Evolutionary conservation across 2,329 filamentous ascomycete genomes (phyloP), one percentile per base, ranked within the genome.

Genomic region (Fusarium brachygibbosum): DNA sequence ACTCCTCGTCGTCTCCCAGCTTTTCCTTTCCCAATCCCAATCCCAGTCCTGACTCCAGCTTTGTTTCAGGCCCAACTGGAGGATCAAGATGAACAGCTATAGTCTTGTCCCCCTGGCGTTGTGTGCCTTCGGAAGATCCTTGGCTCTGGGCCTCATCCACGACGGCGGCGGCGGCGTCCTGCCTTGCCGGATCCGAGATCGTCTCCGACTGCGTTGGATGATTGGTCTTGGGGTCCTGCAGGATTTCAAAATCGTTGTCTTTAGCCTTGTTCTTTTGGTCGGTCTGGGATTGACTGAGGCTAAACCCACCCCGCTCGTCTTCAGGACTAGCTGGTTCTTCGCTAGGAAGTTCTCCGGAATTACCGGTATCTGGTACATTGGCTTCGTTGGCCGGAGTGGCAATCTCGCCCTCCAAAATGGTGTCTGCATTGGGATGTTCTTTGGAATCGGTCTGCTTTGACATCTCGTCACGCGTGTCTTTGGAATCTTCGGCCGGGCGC

Each of bases 211-310:
- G 68, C 65, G 69, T 59, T 66, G 61, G 64, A 60, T 58, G 60
- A 25, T 59, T 66, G 54, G 60, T 70, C 60, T 78, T 63, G 61
- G 73, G 64, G 69, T 76, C 72, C 71, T 78, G 74, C 67, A 70
- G 64, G 60, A 66, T 63, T 68, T 74, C 63, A 75, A 68, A 69
- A 69, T 74, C 75, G 63, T 66, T 64, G 66, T 76, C 68, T 72
- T 78, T 77, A 76, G 75, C 68, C 66, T 75, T 75, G 55, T 79
- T 78, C 61, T 79, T 76, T 61, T 79, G 77, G 60, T 77, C 74
- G 61, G 76, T 77, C 62, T 77, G 73, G 53, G 75, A 73, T 58
- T 63, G 66, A 60, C 74, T 75, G 41, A 68, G 69, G 71, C 68
- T 74, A 51, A 73, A 74, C 68, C 73, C 72, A 76, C 70, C 74